Conservation (phyloP, 2,329 filamentous ascomycete species). For the Aspergillus sp. region DNA sequence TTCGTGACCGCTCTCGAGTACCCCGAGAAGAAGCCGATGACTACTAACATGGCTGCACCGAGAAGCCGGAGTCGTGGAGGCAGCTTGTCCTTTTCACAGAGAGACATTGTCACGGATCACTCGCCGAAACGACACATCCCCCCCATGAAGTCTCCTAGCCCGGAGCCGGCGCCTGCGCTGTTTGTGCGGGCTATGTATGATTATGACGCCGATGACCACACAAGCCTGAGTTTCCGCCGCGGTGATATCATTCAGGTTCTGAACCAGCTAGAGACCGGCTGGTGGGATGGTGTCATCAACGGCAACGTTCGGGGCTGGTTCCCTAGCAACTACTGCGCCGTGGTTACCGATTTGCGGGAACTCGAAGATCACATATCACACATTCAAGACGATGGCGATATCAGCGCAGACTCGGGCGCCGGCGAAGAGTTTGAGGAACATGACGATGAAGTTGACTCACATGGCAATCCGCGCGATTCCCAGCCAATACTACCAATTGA, state of each 20-base stretch:
- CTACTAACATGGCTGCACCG: slow-evolving; percentile 30
- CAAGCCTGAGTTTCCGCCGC: slow-evolving; percentile 92
- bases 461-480: slow-evolving; percentile 64
- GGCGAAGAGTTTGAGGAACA: slow-evolving; percentile 66
- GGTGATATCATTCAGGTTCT: slow-evolving; percentile 98
- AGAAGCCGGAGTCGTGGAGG: slow-evolving; percentile 32
- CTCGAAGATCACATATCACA: slow-evolving; percentile 62
- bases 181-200: slow-evolving; percentile 96
- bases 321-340: slow-evolving; percentile 95
- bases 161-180: slow-evolving; percentile 55
- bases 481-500: slow-evolving; percentile 67
- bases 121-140: slow-evolving; percentile 29
- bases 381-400: slow-evolving; percentile 52
- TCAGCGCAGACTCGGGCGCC: slow-evolving; percentile 48
- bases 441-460: slow-evolving; percentile 69
- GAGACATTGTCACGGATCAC: slow-evolving; percentile 20
- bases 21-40: slow-evolving; percentile 39
- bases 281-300: slow-evolving; percentile 99
- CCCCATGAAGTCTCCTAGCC: slow-evolving; percentile 34
- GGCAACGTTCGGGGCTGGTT: slow-evolving; percentile 92
- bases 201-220: slow-evolving; percentile 96
- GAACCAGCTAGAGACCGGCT: slow-evolving; percentile 95
- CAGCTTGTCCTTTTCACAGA: slow-evolving; percentile 29
- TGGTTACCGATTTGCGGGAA: slow-evolving; percentile 76
- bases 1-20: slow-evolving; percentile 46